Percentiles rank a stretch among this genome's conserved stretches.
Evolutionary conservation across 2,329 filamentous ascomycete genomes (phyloP).

Genomic region (Fusarium circinatum): DNA sequence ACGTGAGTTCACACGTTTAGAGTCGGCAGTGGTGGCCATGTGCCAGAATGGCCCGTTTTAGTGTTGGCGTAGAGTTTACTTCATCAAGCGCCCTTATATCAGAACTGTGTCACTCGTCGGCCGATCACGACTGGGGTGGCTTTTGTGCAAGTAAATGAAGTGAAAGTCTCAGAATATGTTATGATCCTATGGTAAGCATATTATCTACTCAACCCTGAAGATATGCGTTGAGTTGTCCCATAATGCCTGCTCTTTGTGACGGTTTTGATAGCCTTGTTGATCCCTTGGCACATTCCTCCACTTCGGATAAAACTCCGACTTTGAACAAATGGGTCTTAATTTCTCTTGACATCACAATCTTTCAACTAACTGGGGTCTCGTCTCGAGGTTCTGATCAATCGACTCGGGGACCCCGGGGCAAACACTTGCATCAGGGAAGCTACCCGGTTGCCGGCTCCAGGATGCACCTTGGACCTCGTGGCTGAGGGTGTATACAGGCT

Average conservation of each 20-base stretch:
- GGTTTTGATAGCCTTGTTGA: neutral
- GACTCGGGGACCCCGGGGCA: conserved; percentile 1
- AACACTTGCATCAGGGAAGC: conserved; percentile 25
- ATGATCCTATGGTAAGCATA: neutral
- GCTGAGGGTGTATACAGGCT: neutral
- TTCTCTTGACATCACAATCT: neutral
- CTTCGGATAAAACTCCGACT: neutral
- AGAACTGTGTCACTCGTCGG: neutral
- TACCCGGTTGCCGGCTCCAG: conserved; percentile 7
- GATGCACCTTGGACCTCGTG: conserved; percentile 8
- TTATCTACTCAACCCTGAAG: neutral
- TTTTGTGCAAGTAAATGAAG: neutral
- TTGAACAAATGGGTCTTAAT: conserved; percentile 11
- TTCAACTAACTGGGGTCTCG: neutral
- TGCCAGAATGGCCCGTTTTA: neutral
- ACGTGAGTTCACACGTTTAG: neutral
- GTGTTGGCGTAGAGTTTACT: conserved; percentile 7
- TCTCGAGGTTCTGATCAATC: conserved; percentile 5
- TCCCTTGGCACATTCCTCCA: conserved; percentile 26
- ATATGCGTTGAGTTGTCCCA: neutral
- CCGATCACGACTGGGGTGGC: neutral
- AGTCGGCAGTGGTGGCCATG: neutral
- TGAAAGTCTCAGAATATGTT: neutral
- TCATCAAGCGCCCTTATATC: neutral
- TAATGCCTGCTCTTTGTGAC: neutral